Evolutionary conservation across 768 basidiomycete species (phyloP).

Genomic region (Lactarius akahatsu): DNA sequence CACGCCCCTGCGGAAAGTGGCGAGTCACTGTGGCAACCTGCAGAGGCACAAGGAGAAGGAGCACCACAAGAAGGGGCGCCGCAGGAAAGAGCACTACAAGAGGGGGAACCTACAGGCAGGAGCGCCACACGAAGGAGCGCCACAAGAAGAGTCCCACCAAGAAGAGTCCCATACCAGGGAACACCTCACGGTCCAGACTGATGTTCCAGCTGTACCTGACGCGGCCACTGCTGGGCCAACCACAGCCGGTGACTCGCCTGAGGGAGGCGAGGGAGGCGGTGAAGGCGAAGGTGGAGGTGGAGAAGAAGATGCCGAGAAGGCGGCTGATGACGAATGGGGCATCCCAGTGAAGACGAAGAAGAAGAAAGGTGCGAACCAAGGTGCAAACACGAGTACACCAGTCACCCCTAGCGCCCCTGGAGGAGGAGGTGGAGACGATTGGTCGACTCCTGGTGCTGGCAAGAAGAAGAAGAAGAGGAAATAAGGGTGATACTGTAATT

Average conservation of each 20-base stretch:
- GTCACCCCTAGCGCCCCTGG: neutral
- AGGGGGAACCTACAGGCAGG: neutral
- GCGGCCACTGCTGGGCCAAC: slow-evolving; percentile 5
- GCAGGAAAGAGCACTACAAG: neutral
- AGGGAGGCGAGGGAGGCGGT: slow-evolving; percentile 15
- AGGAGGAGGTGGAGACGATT: slow-evolving; percentile 12
- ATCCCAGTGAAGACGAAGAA: slow-evolving; percentile 19
- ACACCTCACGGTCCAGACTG: slow-evolving; percentile 15
- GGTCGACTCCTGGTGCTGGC: neutral
- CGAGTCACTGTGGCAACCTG: neutral
- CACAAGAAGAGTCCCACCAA: neutral
- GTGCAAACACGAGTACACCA: neutral
- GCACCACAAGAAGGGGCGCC: neutral
- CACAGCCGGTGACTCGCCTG: slow-evolving; percentile 16
- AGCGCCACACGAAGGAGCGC: neutral
- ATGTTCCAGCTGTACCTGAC: neutral
- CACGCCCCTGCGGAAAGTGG: neutral
- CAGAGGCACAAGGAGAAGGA: neutral
- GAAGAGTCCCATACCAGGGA: neutral
- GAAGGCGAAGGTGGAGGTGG: slow-evolving; percentile 8
- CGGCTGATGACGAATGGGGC: slow-evolving; percentile 6
- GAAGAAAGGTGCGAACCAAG: slow-evolving; percentile 13
- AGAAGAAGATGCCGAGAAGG: slow-evolving; percentile 3
- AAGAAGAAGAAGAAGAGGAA: slow-evolving; percentile 10
- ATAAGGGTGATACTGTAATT: neutral